These are phyloP conservation scores for Lycium ferocissimum DNA, from an alignment of 257 asterid genomes.

Conservation along the genomic window DNA sequence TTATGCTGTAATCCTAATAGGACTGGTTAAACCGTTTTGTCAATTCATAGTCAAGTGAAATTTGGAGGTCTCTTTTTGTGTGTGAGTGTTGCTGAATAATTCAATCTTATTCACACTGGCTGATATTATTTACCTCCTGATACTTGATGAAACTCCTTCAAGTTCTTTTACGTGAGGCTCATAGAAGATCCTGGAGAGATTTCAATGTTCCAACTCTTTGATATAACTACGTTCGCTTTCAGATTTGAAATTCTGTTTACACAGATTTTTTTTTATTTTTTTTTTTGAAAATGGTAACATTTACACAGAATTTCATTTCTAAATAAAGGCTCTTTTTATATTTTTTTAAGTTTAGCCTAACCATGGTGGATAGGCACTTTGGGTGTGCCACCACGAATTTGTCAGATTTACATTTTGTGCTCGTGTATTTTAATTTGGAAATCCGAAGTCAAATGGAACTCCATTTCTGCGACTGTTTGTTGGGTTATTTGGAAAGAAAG, in stretches of 20 bases:
- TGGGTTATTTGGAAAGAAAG: too few species aligned
- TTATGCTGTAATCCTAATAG: neutral
- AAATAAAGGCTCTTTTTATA: neutral
- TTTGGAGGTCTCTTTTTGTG: neutral
- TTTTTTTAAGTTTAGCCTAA: too few species aligned
- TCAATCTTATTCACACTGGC: neutral
- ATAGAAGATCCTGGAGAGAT: neutral
- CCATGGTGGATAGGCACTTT: too few species aligned
- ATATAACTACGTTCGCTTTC: neutral
- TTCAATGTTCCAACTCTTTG: neutral
- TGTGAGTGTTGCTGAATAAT: neutral
- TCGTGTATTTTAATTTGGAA: too few species aligned
- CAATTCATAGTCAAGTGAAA: neutral
- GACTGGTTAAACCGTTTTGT: neutral
- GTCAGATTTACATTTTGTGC: neutral
- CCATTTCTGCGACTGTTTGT: too few species aligned
- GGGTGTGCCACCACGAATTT: too few species aligned
- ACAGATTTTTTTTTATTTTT: too few species aligned
- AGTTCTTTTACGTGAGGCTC: neutral
- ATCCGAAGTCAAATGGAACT: too few species aligned
- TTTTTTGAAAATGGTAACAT: too few species aligned
- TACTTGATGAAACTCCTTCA: neutral
- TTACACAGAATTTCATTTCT: neutral
- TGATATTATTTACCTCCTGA: neutral
- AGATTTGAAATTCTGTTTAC: neutral